Evolutionary conservation across 2,329 filamentous ascomycete genomes (phyloP), one percentile per base, ranked within the genome.

Genomic region (Cadophora luteo-olivacea): DNA sequence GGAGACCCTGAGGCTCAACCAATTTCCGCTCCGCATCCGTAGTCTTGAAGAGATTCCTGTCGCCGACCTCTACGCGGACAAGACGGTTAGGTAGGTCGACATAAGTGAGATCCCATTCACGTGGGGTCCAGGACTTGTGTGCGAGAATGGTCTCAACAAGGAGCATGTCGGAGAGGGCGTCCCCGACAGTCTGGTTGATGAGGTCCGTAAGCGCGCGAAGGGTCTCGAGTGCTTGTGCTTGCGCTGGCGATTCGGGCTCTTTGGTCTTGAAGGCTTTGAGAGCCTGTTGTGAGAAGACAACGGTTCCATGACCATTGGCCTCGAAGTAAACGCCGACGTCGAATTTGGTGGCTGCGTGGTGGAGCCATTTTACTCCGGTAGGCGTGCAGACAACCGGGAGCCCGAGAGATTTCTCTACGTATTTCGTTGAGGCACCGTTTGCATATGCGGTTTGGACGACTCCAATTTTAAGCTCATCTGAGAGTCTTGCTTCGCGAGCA

Each of bases 241-340:
- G 94, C 7, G 93, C 95, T 0, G 96, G 95, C 0, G 93, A 97
- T 80, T 97, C 91, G 6, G 96, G 94, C 78, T 93, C 87, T 69
- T 91, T 91, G 75, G 88, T 91, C 73, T 86, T 86, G 82, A 99
- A 97, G 61, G 88, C 86, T 74, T 91, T 90, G 58, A 95, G 84
- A 4, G 95, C 95, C 69, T 92, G 89, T 68, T 91, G 88, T 0
- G 93, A 97, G 85, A 99, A 99, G 65, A 98, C 90, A 45, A 98
- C 92, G 11, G 96, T 99, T 73, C 96, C 96, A 81, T 99, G 96
- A 36, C 96, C 96, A 79, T 99, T 99, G 72, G 96, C 96, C 83
- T 99, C 96, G 77, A 99, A 99, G 84, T 99, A 99, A 64, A 98
- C 93, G 67, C 96, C 96, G 66, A 98, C 90, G 76, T 99, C 96